Evolutionary conservation across 2,329 filamentous ascomycete genomes (phyloP).

Genomic region (Calonectria crousiana): DNA sequence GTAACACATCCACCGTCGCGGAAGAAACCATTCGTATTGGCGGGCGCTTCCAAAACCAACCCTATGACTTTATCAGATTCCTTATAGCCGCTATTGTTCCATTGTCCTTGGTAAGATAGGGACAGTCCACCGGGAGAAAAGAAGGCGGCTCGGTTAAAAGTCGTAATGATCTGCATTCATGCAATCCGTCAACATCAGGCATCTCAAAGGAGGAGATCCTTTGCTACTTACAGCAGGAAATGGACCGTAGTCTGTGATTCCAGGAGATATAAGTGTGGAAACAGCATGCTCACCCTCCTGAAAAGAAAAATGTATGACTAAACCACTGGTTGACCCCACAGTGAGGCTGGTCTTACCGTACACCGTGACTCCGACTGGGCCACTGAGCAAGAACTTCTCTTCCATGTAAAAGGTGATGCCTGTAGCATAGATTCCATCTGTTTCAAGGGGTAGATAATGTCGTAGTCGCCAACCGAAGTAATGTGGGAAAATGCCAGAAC

Average conservation of each 20-base stretch:
- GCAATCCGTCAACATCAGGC: background rate
- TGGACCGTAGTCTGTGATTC: background rate
- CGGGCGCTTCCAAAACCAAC: background rate
- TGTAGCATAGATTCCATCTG: background rate
- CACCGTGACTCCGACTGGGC: background rate
- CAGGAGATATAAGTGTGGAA: background rate
- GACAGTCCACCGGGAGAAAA: background rate
- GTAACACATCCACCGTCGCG: background rate
- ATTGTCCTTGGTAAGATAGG: background rate
- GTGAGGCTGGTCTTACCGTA: background rate
- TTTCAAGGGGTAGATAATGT: background rate
- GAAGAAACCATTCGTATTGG: slow-evolving; percentile 3
- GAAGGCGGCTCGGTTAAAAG: background rate
- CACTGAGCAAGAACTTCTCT: background rate
- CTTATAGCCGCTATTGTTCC: background rate
- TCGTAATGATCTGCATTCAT: background rate
- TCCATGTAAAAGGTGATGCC: background rate
- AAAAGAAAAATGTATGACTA: background rate
- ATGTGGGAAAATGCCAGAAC: slow-evolving; percentile 1
- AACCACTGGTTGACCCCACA: background rate
- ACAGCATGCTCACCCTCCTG: background rate
- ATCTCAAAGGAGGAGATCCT: rapidly evolving
- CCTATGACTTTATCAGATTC: background rate
- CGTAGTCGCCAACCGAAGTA: slow-evolving; percentile 5
- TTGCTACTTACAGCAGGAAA: background rate